Percentiles rank a stretch among this genome's conserved stretches.
Conservation (phyloP, 139 green algal species). For the Zygnema circumcarinatum region DNA sequence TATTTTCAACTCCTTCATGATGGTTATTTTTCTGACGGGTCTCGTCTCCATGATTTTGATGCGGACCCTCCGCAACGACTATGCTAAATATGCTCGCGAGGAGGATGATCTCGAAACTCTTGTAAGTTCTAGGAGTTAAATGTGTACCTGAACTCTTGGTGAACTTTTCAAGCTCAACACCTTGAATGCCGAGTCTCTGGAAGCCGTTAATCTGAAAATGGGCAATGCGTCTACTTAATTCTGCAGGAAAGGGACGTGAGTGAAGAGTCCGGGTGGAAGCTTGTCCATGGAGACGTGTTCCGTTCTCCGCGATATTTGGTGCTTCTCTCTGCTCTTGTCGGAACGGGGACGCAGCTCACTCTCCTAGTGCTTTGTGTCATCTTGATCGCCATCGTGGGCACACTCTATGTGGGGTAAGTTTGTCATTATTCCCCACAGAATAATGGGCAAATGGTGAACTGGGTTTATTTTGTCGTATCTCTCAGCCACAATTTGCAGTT, state of each 20-base stretch:
- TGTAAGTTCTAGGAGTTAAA: constrained; percentile 45
- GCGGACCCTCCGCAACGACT: constrained; percentile 92
- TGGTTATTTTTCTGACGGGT: constrained; percentile 97
- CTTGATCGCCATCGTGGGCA: constrained; percentile 87
- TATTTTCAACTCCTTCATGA: constrained; percentile 99
- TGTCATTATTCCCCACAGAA: background rate
- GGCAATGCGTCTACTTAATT: no score
- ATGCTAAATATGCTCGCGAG: constrained; percentile 77
- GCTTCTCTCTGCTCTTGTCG: constrained; percentile 79
- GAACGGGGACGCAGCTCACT: constrained; percentile 86
- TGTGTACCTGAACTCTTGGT: background rate
- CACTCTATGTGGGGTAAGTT: constrained; percentile 64
- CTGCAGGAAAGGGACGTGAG: constrained; percentile 75
- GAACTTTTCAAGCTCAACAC: background rate
- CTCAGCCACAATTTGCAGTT: no score
- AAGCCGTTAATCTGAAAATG: no score
- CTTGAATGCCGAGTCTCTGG: background rate
- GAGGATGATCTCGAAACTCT: constrained; percentile 88
- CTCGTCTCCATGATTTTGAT: constrained; percentile 97
- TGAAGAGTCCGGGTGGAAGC: constrained; percentile 97
- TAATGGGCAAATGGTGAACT: background rate
- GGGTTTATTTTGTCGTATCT: no score
- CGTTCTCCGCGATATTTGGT: constrained; percentile 77
- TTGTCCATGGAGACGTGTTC: constrained; percentile 98
- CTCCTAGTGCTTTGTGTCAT: constrained; percentile 84